Evolutionary conservation across 75 land plant species (phyloP).

Genomic region (Cryptomeria japonica): DNA sequence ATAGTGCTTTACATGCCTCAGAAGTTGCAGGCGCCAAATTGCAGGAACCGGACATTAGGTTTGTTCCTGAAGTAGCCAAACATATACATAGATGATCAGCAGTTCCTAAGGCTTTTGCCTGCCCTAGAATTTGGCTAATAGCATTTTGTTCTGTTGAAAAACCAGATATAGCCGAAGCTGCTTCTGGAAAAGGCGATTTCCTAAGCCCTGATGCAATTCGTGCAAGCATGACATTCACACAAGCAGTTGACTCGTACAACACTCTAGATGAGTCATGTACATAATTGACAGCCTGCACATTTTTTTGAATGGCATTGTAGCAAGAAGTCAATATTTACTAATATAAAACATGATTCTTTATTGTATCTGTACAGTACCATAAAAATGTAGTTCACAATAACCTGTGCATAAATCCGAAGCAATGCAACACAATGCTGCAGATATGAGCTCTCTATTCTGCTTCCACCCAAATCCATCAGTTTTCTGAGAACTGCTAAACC

Average conservation of each 20-base stretch:
- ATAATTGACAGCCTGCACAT: conserved; percentile 58
- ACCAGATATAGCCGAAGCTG: conserved; percentile 25
- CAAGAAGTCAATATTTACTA: neutral
- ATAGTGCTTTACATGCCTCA: conserved; percentile 86
- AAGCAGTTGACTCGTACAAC: conserved; percentile 80
- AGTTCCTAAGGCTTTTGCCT: conserved; percentile 60
- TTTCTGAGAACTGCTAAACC: conserved; percentile 68
- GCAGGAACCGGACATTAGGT: conserved; percentile 68
- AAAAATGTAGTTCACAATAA: conserved; percentile 13
- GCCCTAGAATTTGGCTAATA: conserved; percentile 62
- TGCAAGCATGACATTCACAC: conserved; percentile 64
- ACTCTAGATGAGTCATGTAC: conserved; percentile 64
- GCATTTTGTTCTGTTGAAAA: conserved; percentile 33
- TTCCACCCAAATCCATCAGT: conserved; percentile 67
- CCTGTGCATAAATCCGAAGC: conserved; percentile 77
- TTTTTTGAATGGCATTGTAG: neutral
- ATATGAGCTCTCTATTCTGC: conserved; percentile 46
- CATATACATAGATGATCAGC: conserved; percentile 67
- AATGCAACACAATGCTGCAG: conserved; percentile 68
- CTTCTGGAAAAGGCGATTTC: conserved; percentile 23
- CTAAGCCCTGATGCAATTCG: conserved; percentile 54
- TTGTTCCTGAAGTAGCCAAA: conserved; percentile 63
- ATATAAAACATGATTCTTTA: neutral
- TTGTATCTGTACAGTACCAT: neutral
- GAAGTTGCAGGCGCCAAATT: conserved; percentile 75